Evolutionary conservation across 129 eudicot species (phyloP).

Genomic region (Arctium minus): DNA sequence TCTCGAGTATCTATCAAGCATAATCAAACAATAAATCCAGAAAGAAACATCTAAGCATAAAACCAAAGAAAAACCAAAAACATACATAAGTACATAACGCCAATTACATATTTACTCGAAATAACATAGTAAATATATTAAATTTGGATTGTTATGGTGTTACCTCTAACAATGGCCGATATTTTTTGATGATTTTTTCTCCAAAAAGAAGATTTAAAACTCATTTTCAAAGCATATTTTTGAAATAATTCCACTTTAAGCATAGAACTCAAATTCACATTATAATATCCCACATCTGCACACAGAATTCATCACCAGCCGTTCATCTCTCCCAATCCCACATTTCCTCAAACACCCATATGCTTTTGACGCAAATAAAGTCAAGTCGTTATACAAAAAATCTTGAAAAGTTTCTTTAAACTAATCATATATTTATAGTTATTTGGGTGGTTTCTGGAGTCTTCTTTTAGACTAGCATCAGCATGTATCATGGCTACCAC

Average conservation of each 20-base stretch:
- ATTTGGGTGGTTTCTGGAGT: constrained; percentile 15
- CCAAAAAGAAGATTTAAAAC: too few species aligned
- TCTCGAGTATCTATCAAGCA: too few species aligned
- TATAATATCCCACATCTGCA: constrained; percentile 1
- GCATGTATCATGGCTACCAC: constrained; percentile 5
- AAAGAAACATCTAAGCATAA: too few species aligned
- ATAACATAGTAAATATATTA: too few species aligned
- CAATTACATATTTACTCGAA: too few species aligned
- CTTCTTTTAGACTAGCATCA: constrained; percentile 15
- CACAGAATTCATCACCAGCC: constrained; percentile 5
- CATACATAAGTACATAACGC: too few species aligned
- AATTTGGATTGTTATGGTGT: too few species aligned
- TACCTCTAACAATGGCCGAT: too few species aligned
- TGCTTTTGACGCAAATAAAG: background rate
- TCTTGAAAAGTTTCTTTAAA: constrained; percentile 13
- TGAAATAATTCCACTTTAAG: background rate
- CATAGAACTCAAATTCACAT: background rate
- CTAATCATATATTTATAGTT: background rate
- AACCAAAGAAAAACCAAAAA: too few species aligned
- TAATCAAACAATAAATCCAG: too few species aligned
- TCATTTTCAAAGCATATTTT: too few species aligned
- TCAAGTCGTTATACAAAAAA: background rate
- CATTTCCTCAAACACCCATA: background rate
- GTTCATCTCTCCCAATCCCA: constrained; percentile 25
- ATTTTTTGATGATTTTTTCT: too few species aligned